Base-by-base conservation (phyloP, 2,329 filamentous ascomycete species). In the Xylaria sp. region DNA sequence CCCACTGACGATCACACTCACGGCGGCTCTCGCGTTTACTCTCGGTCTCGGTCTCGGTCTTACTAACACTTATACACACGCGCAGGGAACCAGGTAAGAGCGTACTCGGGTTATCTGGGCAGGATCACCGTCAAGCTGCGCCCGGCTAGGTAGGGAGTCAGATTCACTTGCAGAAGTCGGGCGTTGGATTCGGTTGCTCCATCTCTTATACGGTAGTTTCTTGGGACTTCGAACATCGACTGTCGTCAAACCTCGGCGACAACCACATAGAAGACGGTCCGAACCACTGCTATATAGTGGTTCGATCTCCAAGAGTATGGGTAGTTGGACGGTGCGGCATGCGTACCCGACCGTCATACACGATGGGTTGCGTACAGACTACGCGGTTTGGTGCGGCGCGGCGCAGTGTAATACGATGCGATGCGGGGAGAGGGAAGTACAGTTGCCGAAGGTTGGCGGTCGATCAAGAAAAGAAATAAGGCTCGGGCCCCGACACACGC, bases 81-180 rank as follows among this genome's bases (percentile, higher is more conserved):
- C 39, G 54, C n/a, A 57, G 9, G 49, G n/a, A 43, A 39, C 28
- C 41, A 28, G 23, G 41, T 25, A 43, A 48, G 39, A 23, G 51
- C 23, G 36, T 33, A 54, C 43, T 52, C 58, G 18, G 36, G 28
- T 20, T 60, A 48, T 61, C 36, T 33, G 55, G 31, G 36, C 23
- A 41, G 52, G 46, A 25, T 56, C 36, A 55, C 41, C 25, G 31
- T 20, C 28, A 23, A 25, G 48, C 52, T 65, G 62, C 67, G 64
- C 64, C 54, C 67, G 41, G 67, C 59, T 62, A 25, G 62, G 25
- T 49, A 64, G 62, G 48, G 13, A 52, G 18, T 55, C 39, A 33
- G 41, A 43, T 67, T 70, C 67, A 67, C 70, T 63, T 61, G 70
- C 59, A 67, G 49, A 66, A 55, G 61, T 63, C 52, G 67, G 58